phyloP scores from a whole-genome alignment of 192 early-diverging fungal species.

The Coemansia brasiliensis region DNA sequence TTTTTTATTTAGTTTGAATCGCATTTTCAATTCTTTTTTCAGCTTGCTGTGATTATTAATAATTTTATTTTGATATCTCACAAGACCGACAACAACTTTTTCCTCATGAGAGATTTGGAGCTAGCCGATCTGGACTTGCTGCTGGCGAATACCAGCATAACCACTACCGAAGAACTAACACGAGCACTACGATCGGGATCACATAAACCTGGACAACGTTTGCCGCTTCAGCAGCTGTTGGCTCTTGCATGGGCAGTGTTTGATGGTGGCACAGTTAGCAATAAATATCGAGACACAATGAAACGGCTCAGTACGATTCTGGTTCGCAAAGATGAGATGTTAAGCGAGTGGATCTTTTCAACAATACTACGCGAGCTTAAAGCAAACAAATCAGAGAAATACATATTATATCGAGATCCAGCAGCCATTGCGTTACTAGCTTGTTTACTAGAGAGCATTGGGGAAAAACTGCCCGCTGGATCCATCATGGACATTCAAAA shows the following conservation, averaged over 20 bases:
- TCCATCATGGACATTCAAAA: conserved; percentile 21
- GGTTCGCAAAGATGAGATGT: conserved; percentile 42
- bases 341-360: conserved; percentile 46
- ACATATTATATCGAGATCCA: conserved; percentile 19
- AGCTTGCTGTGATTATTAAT: too few species aligned
- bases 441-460: conserved; percentile 27
- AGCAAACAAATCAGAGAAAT: conserved; percentile 9
- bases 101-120: conserved; percentile 6
- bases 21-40: too few species aligned
- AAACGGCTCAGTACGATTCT: conserved; percentile 23
- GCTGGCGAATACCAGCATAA: conserved; percentile 13
- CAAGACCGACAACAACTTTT: too few species aligned
- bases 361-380: conserved; percentile 48
- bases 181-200: conserved; percentile 27
- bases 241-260: conserved; percentile 39
- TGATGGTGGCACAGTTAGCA: conserved; percentile 13
- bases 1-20: too few species aligned
- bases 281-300: conserved; percentile 2
- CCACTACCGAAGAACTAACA: conserved; percentile 42
- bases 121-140: conserved; percentile 10
- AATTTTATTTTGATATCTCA: too few species aligned
- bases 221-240: conserved; percentile 23
- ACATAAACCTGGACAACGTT: neutral
- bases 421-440: conserved; percentile 18
- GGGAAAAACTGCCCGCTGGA: neutral